Conservation (phyloP, 1,284 basidiomycete species). For the Microbotryum scabiosae region DNA sequence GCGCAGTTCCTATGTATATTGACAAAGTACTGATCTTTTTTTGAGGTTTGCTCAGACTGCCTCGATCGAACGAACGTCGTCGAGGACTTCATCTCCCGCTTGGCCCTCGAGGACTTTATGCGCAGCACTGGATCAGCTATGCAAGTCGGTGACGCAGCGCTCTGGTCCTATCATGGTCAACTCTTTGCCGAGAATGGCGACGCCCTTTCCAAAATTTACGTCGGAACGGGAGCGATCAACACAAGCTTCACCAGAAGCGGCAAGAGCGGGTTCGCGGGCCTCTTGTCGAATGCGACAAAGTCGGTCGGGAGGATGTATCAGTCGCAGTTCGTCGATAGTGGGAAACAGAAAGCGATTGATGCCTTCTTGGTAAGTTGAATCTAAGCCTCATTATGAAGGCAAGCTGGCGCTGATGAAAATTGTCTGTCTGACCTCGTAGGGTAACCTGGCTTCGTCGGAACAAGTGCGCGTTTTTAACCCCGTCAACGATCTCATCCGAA, state of each 20-base stretch:
- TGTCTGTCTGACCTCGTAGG: constrained; percentile 46
- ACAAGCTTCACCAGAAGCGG: constrained; percentile 91
- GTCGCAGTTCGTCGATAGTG: constrained; percentile 95
- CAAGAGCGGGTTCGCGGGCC: constrained; percentile 69
- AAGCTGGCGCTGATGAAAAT: no score
- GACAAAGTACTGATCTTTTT: constrained; percentile 2
- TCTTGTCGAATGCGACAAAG: constrained; percentile 92
- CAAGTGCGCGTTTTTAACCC: constrained; percentile 91
- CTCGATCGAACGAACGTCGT: constrained; percentile 97
- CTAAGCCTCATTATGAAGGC: no score
- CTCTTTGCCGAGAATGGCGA: constrained; percentile 74
- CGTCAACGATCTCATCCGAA: constrained; percentile 75
- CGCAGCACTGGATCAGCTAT: constrained; percentile 19
- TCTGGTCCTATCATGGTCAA: constrained; percentile 83
- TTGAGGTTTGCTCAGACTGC: constrained; percentile 43
- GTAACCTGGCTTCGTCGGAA: constrained; percentile 78
- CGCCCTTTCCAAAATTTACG: constrained; percentile 63
- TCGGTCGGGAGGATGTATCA: constrained; percentile 88
- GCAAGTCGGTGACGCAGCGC: constrained; percentile 44
- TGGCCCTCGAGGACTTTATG: constrained; percentile 53
- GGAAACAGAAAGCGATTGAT: constrained; percentile 89
- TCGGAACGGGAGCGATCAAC: constrained; percentile 92
- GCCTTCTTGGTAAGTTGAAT: constrained; percentile 65
- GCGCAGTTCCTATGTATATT: neutral
- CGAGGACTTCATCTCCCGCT: constrained; percentile 75